Evolutionary conservation across 2,329 filamentous ascomycete genomes (phyloP).

Genomic region (Chaetomium olivaceum): DNA sequence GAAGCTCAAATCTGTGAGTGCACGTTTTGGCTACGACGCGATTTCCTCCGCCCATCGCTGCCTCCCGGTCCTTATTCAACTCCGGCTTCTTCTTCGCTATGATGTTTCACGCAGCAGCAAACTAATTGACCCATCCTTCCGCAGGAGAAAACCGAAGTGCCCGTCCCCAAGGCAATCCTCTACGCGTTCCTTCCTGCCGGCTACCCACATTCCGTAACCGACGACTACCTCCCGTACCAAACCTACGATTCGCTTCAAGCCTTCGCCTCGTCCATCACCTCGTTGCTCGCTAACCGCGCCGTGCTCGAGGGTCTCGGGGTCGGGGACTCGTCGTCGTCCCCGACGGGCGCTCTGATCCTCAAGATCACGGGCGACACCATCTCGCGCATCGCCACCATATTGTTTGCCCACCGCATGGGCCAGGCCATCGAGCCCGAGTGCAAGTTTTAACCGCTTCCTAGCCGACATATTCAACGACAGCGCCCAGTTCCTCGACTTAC

Average conservation of each 20-base stretch:
- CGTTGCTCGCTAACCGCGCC: constrained; percentile 76
- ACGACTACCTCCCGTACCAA: constrained; percentile 77
- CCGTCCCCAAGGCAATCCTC: constrained; percentile 47
- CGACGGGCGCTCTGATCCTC: constrained; percentile 78
- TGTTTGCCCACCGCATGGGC: constrained; percentile 81
- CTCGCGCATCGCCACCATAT: constrained; percentile 78
- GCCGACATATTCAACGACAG: constrained; percentile 88
- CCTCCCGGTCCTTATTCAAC: neutral
- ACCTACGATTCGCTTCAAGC: constrained; percentile 76
- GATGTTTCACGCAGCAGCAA: neutral
- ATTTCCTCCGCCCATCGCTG: neutral
- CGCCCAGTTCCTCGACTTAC: constrained; percentile 80
- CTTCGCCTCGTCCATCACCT: constrained; percentile 79
- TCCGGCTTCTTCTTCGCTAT: neutral
- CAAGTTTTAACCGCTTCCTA: constrained; percentile 84
- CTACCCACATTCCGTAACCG: constrained; percentile 83
- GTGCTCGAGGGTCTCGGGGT: constrained; percentile 80
- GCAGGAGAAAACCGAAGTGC: constrained; percentile 41
- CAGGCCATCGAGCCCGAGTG: constrained; percentile 85
- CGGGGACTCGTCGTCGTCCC: constrained; percentile 74
- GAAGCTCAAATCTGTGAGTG: constrained; percentile 33
- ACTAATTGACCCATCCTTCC: too few species aligned
- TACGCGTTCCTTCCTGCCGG: constrained; percentile 83
- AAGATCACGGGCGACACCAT: constrained; percentile 81
- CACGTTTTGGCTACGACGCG: neutral